A percentile compares a stretch with the other conserved stretches of the same genome.
Conservation (phyloP, 805 yeast genomes). For the Candida gorgasii region DNA sequence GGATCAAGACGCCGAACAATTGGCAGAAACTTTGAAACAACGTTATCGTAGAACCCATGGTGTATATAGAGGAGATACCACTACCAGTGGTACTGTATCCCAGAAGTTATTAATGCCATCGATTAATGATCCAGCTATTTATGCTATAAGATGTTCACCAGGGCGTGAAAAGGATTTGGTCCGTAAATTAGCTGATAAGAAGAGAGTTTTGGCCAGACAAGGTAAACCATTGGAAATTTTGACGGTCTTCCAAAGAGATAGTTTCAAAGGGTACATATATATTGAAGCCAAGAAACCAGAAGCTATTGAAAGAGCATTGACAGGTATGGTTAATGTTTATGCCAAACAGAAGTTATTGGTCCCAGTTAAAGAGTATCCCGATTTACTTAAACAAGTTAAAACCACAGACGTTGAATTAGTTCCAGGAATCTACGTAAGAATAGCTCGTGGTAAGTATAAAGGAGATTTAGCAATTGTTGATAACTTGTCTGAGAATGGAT, state of each 20-base stretch:
- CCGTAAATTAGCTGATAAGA: conserved; percentile 79
- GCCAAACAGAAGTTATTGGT: conserved; percentile 73
- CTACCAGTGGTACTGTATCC: conserved; percentile 64
- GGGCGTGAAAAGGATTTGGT: conserved; percentile 93
- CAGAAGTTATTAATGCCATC: conserved; percentile 93
- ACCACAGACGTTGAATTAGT: conserved; percentile 83
- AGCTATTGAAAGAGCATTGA: conserved; percentile 84
- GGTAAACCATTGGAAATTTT: conserved; percentile 78
- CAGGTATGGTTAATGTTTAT: conserved; percentile 87
- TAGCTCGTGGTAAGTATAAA: conserved; percentile 87
- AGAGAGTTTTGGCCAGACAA: conserved; percentile 72
- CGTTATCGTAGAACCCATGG: conserved; percentile 86
- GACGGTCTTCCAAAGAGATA: conserved; percentile 92
- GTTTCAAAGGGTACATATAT: conserved; percentile 87
- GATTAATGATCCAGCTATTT: conserved; percentile 92
- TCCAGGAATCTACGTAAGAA: conserved; percentile 91
- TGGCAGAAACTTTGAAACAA: conserved; percentile 90
- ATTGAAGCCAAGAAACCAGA: conserved; percentile 92
- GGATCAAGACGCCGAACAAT: conserved; percentile 91
- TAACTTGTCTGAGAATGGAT: conserved; percentile 89
- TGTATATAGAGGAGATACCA: conserved; percentile 82
- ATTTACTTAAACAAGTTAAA: conserved; percentile 84
- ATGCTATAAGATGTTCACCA: conserved; percentile 92
- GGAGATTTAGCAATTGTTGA: conserved; percentile 94
- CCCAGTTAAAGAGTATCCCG: conserved; percentile 95